Base-by-base conservation (phyloP, 495 filamentous ascomycete species). In the Penicillium simplicissimum region DNA sequence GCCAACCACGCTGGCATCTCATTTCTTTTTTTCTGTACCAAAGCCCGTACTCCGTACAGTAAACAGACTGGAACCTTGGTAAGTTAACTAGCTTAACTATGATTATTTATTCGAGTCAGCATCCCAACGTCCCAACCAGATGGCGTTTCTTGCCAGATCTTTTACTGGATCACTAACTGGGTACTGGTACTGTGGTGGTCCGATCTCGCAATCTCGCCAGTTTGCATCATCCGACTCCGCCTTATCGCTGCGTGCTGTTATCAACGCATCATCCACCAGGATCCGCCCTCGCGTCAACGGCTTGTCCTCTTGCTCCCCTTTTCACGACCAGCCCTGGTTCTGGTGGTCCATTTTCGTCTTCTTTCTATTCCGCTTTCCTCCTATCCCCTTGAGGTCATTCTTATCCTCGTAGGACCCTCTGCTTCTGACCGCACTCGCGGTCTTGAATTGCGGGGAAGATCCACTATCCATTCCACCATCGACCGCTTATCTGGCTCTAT, bases 401-500 rank as follows among this genome's bases (percentile, higher is more conserved):
- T 31, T 31, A 0, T 31, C 34, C 19, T 42, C 14, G 15, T 14
- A n/a, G 19, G 38, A 54, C 55, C 49, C 28, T 58, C 33, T 19
- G 25, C 42, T 52, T 25, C 51, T 59, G 61, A 47, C 60, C 60
- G 63, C 60, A 49, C 56, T 48, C 49, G 60, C 57, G 62, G 57
- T 66, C 33, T 61, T 45, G 56, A 31, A 58, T 60, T 58, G 67
- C 60, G 65, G 67, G 63, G 66, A 65, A 68, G 67, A 66, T 66
- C 69, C 66, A 67, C 45, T 47, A 52, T 55, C 35, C 48, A 54
- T 45, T 52, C 56, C 37, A 43, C 51, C 65, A 55, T n/a, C 21
- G 28, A 40, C 51, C 52, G 58, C 59, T 61, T 55, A 56, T 62
- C 55, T 60, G 42, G 15, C 52, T 36, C 48, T 11, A 52, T 28